Conservation (phyloP, 768 basidiomycete genomes). For the Tulasnella sp. region DNA sequence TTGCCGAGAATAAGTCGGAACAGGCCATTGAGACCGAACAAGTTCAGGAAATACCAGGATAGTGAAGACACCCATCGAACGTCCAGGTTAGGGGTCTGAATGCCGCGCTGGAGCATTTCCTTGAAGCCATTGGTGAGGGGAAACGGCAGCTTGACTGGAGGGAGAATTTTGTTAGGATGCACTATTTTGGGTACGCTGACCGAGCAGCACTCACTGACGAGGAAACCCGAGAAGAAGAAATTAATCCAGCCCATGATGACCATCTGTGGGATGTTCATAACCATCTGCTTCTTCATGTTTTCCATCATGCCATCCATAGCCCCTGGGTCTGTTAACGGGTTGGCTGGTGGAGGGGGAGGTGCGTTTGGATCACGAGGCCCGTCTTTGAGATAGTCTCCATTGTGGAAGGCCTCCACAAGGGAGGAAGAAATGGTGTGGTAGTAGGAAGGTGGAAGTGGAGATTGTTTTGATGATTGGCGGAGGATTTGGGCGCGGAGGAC, state of each 20-base stretch:
- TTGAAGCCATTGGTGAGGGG: slow-evolving; percentile 96
- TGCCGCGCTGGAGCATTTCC: slow-evolving; percentile 93
- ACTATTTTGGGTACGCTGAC: background rate
- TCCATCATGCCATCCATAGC: slow-evolving; percentile 99
- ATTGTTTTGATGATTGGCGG: slow-evolving; percentile 72
- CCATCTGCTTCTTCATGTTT: slow-evolving; percentile 98
- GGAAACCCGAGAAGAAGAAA: slow-evolving; percentile 98
- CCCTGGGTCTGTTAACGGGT: slow-evolving; percentile 82
- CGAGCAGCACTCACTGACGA: slow-evolving; percentile 69
- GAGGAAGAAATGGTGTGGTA: slow-evolving; percentile 73
- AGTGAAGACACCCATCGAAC: slow-evolving; percentile 98
- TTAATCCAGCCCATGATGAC: slow-evolving; percentile 99
- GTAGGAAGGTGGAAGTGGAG: slow-evolving; percentile 69
- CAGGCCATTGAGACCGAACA: slow-evolving; percentile 93
- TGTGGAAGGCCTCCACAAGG: slow-evolving; percentile 65
- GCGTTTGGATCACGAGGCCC: slow-evolving; percentile 56
- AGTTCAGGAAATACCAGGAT: slow-evolving; percentile 99
- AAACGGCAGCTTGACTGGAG: slow-evolving; percentile 88
- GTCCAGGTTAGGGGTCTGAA: slow-evolving; percentile 94
- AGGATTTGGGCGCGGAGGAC: slow-evolving; percentile 80
- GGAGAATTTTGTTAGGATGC: background rate
- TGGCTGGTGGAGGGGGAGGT: slow-evolving; percentile 62
- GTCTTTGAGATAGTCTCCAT: slow-evolving; percentile 83
- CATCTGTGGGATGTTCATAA: slow-evolving; percentile 99
- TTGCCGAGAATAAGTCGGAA: slow-evolving; percentile 90